Evolutionary conservation across 2,329 filamentous ascomycete genomes (phyloP).

Genomic region (Exophiala sp.): DNA sequence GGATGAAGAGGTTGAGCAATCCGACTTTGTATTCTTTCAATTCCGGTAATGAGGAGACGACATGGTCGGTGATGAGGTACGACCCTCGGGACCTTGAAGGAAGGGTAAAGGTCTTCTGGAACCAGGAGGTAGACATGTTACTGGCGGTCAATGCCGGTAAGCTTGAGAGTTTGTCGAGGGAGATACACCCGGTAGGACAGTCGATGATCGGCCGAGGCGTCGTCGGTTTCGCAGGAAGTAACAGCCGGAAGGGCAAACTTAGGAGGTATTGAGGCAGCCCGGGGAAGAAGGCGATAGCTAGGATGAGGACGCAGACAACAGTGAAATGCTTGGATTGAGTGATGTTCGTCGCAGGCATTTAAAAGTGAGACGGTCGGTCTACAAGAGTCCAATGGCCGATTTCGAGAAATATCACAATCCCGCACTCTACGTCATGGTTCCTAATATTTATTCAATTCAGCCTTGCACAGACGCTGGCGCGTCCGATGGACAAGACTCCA

Average conservation of each 20-base stretch:
- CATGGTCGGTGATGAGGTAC: conserved; percentile 79
- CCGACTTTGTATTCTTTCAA: conserved; percentile 77
- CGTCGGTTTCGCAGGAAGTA: neutral
- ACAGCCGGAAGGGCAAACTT: conserved; percentile 16
- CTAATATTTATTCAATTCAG: neutral
- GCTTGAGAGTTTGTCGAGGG: neutral
- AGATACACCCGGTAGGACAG: conserved; percentile 16
- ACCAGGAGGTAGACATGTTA: conserved; percentile 52
- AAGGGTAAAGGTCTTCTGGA: conserved; percentile 77
- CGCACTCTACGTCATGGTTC: neutral
- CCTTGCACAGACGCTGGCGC: too few species aligned
- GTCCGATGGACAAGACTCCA: too few species aligned
- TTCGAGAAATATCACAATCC: neutral
- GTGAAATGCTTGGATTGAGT: conserved; percentile 23
- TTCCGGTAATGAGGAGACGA: conserved; percentile 68
- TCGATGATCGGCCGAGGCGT: neutral
- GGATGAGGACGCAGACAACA: conserved; percentile 17
- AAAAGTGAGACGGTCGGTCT: neutral
- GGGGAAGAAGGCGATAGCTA: conserved; percentile 24
- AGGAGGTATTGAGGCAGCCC: conserved; percentile 26
- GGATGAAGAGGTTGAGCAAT: conserved; percentile 81
- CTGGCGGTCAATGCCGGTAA: neutral
- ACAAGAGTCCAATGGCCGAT: neutral
- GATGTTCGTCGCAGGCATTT: conserved; percentile 23
- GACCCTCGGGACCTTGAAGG: conserved; percentile 71